Percentiles rank a stretch among this genome's conserved stretches.
Conservation (phyloP, 371 early-diverging fungal genomes). For the Dichotomocladium elegans region DNA sequence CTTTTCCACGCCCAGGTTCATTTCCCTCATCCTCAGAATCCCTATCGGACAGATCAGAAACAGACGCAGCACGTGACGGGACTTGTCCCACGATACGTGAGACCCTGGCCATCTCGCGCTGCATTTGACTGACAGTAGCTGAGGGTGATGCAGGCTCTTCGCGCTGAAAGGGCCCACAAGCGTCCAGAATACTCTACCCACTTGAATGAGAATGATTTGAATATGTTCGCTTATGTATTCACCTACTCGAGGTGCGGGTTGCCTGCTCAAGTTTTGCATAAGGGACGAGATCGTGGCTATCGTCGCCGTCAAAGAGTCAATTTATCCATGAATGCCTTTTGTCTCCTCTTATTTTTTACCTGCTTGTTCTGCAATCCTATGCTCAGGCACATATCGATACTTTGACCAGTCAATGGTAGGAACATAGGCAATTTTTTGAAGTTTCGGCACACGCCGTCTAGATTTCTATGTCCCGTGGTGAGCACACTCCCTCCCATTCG, state of each 20-base stretch:
- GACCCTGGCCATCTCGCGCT: conserved; percentile 32
- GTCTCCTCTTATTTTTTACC: conserved; percentile 10
- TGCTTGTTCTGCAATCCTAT: conserved; percentile 28
- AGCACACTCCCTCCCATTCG: neutral
- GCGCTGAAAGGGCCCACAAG: neutral
- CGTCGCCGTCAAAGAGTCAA: neutral
- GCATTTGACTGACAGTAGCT: conserved; percentile 13
- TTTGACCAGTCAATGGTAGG: conserved; percentile 42
- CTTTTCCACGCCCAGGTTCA: conserved; percentile 17
- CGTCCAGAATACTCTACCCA: neutral
- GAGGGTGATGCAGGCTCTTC: conserved; percentile 8
- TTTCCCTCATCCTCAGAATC: conserved; percentile 28
- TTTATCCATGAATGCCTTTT: neutral
- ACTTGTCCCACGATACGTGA: conserved; percentile 29
- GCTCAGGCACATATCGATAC: conserved; percentile 38
- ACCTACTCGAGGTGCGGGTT: no score
- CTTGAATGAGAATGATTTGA: no score
- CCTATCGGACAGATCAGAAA: conserved; percentile 40
- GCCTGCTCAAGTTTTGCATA: conserved; percentile 1
- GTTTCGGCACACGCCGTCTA: conserved; percentile 22
- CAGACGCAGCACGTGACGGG: conserved; percentile 33
- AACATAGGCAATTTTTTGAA: conserved; percentile 37
- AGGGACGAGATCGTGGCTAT: neutral
- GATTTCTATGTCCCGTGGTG: conserved; percentile 11
- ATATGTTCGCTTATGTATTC: no score